Evolutionary conservation across 768 basidiomycete genomes (phyloP).

Genomic region (Gloeostereum incarnatum): DNA sequence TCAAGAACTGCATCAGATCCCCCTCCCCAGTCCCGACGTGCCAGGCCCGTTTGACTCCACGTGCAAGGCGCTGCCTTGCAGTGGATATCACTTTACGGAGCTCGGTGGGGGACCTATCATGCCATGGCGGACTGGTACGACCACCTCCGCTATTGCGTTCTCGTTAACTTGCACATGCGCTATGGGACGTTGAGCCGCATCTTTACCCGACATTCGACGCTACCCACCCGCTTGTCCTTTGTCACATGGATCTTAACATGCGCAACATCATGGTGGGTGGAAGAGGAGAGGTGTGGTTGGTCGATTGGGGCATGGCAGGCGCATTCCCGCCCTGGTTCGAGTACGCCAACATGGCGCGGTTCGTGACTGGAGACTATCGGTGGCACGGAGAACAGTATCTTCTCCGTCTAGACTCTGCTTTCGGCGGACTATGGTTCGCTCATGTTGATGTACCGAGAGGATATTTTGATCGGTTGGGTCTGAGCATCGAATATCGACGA

Average conservation of each 20-base stretch:
- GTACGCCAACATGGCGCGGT: conserved; percentile 7
- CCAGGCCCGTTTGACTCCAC: conserved; percentile 6
- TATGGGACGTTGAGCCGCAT: not conserved
- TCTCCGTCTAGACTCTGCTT: too few species aligned
- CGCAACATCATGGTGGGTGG: conserved; percentile 17
- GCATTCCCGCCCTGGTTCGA: conserved; percentile 20
- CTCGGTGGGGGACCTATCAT: not conserved
- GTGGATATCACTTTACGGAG: not conserved
- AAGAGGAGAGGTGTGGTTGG: conserved; percentile 18
- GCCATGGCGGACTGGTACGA: not conserved
- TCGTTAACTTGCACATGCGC: not conserved
- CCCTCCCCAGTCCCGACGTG: conserved; percentile 4
- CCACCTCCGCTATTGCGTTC: not conserved
- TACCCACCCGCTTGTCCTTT: conserved; percentile 12
- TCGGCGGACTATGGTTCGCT: too few species aligned
- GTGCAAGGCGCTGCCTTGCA: not conserved
- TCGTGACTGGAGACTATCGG: too few species aligned
- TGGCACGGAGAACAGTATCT: too few species aligned
- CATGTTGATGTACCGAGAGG: too few species aligned
- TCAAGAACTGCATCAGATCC: conserved; percentile 9
- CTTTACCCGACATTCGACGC: conserved; percentile 1
- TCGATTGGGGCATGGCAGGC: conserved; percentile 19
- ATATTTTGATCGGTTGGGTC: too few species aligned
- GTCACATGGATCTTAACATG: conserved; percentile 18
- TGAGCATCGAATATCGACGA: too few species aligned